Evolutionary conservation across 129 eudicot species (phyloP), one percentile per base, ranked within the genome.

Genomic region (Flaveria sonorensis): DNA sequence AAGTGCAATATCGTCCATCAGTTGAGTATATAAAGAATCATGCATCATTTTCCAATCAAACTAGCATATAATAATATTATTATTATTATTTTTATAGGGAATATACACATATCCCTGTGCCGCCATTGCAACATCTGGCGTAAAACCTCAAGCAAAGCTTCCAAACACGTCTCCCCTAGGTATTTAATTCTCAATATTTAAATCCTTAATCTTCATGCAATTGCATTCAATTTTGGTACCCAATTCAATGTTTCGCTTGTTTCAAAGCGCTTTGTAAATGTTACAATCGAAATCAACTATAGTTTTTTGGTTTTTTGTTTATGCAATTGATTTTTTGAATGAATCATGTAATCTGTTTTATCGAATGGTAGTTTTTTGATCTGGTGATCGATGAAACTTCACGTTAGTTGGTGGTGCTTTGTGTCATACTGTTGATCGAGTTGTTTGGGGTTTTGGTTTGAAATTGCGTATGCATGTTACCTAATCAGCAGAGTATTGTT

Each of bases 81-180:
- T 72, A 55, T 42, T 36, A 36, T 0, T 28, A 28, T 1, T 36
- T 36, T 55, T 72, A 55, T 42, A 42, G n/a, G 9, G 20, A 12
- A 28, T 10, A 42, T 43, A 28, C 32, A 62, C 13, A 62, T 28
- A 62, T 62, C 53, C 56, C 18, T 39, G 16, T 52, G 81, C 81
- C 81, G 67, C 66, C 74, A 67, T 76, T 64, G 65, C 73, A 65
- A 65, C 80, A 76, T 23, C 74, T 77, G 74, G 50, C 81, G 10
- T 67, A 67, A 77, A 67, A 67, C 74, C 56, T 65, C 67, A 72
- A 66, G 28, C 67, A 21, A 66, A 39, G 6, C 12, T 13, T 45
- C 15, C 55, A 40, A 52, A 72, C 74, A 65, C 81, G 81, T 67
- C 62, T 47, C 79, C 48, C 24, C 48, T 20, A 50, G 81, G 81